Percentiles rank a stretch among this genome's conserved stretches.
Evolutionary conservation across 2,329 filamentous ascomycete species (phyloP).

Genomic region (Fusarium pseudonygamai): DNA sequence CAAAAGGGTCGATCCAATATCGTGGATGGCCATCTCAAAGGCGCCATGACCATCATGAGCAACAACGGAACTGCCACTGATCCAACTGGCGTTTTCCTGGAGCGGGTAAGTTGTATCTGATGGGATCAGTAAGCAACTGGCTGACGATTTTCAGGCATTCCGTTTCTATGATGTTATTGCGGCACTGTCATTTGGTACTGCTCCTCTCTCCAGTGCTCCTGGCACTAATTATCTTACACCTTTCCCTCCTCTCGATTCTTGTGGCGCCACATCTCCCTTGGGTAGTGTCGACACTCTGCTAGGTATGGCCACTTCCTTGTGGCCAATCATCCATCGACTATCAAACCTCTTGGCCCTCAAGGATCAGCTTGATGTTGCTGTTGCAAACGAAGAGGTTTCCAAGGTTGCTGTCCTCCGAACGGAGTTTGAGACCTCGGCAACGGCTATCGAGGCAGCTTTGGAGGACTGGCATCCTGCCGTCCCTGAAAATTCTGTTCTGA

Average conservation of each 20-base stretch:
- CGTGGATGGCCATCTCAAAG: conserved; percentile 68
- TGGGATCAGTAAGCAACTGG: neutral
- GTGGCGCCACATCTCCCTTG: conserved; percentile 56
- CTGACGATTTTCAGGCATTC: conserved; percentile 59
- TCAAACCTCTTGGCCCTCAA: conserved; percentile 65
- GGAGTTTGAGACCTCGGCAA: conserved; percentile 61
- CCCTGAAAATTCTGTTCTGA: conserved; percentile 49
- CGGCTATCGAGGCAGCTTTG: conserved; percentile 65
- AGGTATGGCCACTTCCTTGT: conserved; percentile 69
- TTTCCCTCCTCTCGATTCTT: conserved; percentile 57
- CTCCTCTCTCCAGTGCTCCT: conserved; percentile 63
- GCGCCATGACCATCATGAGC: conserved; percentile 69
- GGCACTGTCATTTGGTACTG: conserved; percentile 68
- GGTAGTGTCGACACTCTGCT: conserved; percentile 67
- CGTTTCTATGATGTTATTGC: conserved; percentile 73
- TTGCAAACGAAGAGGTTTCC: conserved; percentile 52
- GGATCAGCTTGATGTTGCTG: conserved; percentile 58
- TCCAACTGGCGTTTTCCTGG: conserved; percentile 66
- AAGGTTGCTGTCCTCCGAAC: conserved; percentile 59
- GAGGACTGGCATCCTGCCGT: conserved; percentile 64
- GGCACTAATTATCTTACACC: conserved; percentile 58
- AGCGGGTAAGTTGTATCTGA: conserved; percentile 56
- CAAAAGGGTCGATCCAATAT: conserved; percentile 68
- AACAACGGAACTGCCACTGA: conserved; percentile 56
- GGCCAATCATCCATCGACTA: conserved; percentile 70